Evolutionary conservation across 805 yeast species (phyloP).

Genomic region (Lipomyces sp.): DNA sequence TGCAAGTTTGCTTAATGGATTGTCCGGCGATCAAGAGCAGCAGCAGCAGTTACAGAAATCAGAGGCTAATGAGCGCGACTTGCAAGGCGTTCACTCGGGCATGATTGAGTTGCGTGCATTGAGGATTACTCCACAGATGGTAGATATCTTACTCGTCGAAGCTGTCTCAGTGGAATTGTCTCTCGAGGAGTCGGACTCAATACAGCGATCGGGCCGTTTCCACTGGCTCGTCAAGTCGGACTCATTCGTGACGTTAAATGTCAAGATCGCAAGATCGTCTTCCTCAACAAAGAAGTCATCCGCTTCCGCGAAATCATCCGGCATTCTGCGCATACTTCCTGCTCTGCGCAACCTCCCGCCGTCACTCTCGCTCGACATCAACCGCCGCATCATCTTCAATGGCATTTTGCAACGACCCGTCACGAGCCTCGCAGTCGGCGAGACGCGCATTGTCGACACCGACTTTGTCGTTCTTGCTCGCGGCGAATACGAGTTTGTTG

Average conservation of each 20-base stretch:
- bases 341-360: slow-evolving; percentile 19
- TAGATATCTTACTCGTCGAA: slow-evolving; percentile 51
- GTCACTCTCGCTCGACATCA: slow-evolving; percentile 39
- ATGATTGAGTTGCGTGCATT: slow-evolving; percentile 63
- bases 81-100: slow-evolving; percentile 42
- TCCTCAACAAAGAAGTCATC: too few species aligned
- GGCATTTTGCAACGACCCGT: slow-evolving; percentile 66
- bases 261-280: slow-evolving; percentile 3
- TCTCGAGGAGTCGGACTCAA: not conserved
- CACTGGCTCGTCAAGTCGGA: slow-evolving; percentile 22
- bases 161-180: slow-evolving; percentile 41
- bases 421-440: slow-evolving; percentile 44
- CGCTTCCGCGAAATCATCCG: slow-evolving; percentile 1
- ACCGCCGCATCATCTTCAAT: slow-evolving; percentile 61
- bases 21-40: not conserved
- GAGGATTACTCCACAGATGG: slow-evolving; percentile 60
- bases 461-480: slow-evolving; percentile 65
- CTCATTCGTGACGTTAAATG: slow-evolving; percentile 9
- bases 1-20: too few species aligned
- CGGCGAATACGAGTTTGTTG: slow-evolving; percentile 84
- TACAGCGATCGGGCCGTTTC: slow-evolving; percentile 7
- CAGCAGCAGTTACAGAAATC: not conserved
- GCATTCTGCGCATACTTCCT: slow-evolving; percentile 24
- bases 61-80: not conserved
- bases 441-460: slow-evolving; percentile 44